Conservation (phyloP, 1,284 basidiomycete species). For the Vanrija humicola region DNA sequence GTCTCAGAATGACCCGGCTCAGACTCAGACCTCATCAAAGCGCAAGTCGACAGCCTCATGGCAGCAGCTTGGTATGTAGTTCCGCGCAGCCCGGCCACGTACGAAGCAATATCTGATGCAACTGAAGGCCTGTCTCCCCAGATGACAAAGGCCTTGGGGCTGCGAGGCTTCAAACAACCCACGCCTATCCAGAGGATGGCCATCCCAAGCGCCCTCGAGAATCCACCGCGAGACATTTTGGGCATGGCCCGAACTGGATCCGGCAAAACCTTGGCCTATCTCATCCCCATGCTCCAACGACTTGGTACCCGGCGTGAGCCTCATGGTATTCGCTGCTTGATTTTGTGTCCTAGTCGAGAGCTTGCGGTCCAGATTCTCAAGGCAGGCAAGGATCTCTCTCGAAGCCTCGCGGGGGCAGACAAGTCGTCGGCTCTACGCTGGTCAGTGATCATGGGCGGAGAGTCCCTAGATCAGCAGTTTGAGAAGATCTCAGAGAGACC, state of each 20-base stretch:
- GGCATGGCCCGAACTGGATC: slow-evolving; percentile 99
- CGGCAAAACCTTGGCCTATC: slow-evolving; percentile 95
- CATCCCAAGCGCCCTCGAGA: slow-evolving; percentile 77
- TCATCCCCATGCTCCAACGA: slow-evolving; percentile 85
- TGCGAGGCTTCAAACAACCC: slow-evolving; percentile 92
- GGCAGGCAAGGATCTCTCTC: slow-evolving; percentile 87
- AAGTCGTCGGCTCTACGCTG: slow-evolving; percentile 64
- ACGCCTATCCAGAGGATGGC: slow-evolving; percentile 94
- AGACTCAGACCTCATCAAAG: not conserved
- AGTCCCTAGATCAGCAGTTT: slow-evolving; percentile 93
- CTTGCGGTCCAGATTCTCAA: slow-evolving; percentile 89
- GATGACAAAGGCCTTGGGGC: slow-evolving; percentile 74
- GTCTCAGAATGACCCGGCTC: no score
- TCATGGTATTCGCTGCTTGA: slow-evolving; percentile 82
- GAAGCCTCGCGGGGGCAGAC: slow-evolving; percentile 56
- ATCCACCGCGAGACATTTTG: slow-evolving; percentile 88
- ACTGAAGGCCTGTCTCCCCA: slow-evolving; percentile 71
- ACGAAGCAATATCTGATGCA: slow-evolving; percentile 12
- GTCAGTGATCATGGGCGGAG: slow-evolving; percentile 94
- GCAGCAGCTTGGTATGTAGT: slow-evolving; percentile 31
- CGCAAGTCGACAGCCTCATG: slow-evolving; percentile 21
- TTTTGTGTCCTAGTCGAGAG: slow-evolving; percentile 89
- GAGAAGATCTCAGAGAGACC: slow-evolving; percentile 91
- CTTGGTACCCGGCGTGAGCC: slow-evolving; percentile 73
- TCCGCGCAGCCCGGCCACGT: not conserved